Evolutionary conservation across 2,329 filamentous ascomycete species (phyloP), one percentile per base, ranked within the genome.

Genomic region (Pyrenochaeta sp.): DNA sequence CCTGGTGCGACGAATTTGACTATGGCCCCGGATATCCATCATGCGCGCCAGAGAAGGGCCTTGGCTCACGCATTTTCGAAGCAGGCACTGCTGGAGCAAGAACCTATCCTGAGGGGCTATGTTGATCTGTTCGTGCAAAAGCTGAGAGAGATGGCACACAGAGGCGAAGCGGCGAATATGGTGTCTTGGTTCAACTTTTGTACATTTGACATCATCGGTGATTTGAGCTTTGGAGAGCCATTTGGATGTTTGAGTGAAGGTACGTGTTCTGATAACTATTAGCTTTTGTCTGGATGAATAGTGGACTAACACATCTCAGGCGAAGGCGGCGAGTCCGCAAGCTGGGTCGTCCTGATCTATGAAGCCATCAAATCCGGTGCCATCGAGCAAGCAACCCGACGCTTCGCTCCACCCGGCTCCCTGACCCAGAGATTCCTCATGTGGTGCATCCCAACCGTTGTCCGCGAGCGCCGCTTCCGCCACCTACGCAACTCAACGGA

Each of bases 21-120:
- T 13, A 75, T 72, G 65, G 72, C 79, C 7, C 71, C 77, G 19
- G 76, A 80, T 50, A 67, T 72, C 19, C 65, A 73, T 54, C 79
- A 82, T 65, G 70, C 74, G 5, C 70, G 79, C 24, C 72, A 75
- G 52, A 68, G 80, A 34, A 71, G 78, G 32, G 67, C 78, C 10
- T 70, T 81, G 2, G 74, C 78, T 5, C 74, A 80, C 63, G 77
- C 77, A 9, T 81, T 81, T 63, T 74, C 69, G 5, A 74, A 79
- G 46, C 75, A 76, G 55, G 78, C 78, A 1, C 50, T 81, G 37
- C 61, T 74, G 25, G 73, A 77, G 50, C 79, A 81, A 53, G 75
- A 79, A 60, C 69, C 73, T 0, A 72, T 79, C 63, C 51, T 83
- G 58, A 69, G 74, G 53, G 59, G 62, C 0, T 81, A 82, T 60